Base-by-base conservation (phyloP, 2,329 filamentous ascomycete species). In the Aphanocladium album region DNA sequence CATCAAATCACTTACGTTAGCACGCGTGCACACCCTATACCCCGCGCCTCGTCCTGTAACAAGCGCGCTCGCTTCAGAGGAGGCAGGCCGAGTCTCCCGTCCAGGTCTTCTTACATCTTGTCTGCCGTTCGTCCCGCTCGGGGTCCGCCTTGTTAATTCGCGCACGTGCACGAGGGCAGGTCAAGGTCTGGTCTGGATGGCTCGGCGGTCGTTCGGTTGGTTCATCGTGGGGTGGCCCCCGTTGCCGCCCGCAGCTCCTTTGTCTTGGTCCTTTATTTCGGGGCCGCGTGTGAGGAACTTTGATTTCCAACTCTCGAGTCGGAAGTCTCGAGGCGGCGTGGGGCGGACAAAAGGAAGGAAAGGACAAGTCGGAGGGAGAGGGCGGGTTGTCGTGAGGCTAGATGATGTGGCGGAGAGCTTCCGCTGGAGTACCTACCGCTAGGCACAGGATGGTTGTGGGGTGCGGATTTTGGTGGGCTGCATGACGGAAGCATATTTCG, bases 401-500 rank as follows among this genome's bases (percentile, higher is more conserved):
- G 19, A 57, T 52, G 56, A 52, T 7, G 43, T 39, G 30, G 53
- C 25, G 52, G 43, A 47, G 41, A 57, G 54, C 54, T 39, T 25
- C 41, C 41, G 27, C 47, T 35, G 12, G 45, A 35, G 23, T 57
- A 11, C 33, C 17, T 6, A 16, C n/a, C 5, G 39, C n/a, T n/a
- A n/a, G n/a, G n/a, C n/a, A n/a, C 11, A 45, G 56, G 39, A 37
- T 19, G 23, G 21, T 25, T 58, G 46, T 59, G 56, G 56, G 56
- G 56, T 50, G 39, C 27, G 56, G 37, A 23, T 45, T 58, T 45
- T 59, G 37, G 56, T 59, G 56, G 56, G 46, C 37, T 52, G 37
- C 23, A 52, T 51, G 47, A 59, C 56, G 56, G 56, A 51, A 45
- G 47, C 47, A 59, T 25, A 43, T 52, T 59, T 52, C 35, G 56